phyloP scores from a whole-genome alignment of 2,329 filamentous ascomycete species.

The Tolypocladium nubicola region DNA sequence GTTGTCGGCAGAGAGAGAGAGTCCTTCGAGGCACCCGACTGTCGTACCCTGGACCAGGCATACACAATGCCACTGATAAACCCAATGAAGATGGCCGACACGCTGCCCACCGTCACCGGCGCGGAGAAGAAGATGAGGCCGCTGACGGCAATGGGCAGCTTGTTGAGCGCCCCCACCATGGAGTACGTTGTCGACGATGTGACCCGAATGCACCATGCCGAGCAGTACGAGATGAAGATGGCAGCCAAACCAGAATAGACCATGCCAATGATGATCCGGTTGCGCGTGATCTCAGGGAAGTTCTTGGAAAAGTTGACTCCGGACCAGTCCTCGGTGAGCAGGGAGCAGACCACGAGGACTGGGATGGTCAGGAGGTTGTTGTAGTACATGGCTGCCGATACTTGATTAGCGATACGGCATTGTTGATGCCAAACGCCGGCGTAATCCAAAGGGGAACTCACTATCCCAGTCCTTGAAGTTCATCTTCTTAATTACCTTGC shows the following conservation, averaged over 20 bases:
- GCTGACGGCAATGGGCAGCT: conserved; percentile 87
- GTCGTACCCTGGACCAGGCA: conserved; percentile 51
- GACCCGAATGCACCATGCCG: conserved; percentile 95
- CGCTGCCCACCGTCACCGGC: conserved; percentile 82
- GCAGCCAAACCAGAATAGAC: conserved; percentile 85
- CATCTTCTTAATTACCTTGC: conserved; percentile 98
- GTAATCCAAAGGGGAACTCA: conserved; percentile 40
- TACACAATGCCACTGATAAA: conserved; percentile 92
- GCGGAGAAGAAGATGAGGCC: conserved; percentile 93
- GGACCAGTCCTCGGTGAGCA: conserved; percentile 89
- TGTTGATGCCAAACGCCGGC: neutral
- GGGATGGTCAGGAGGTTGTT: conserved; percentile 98
- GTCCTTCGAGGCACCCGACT: conserved; percentile 56
- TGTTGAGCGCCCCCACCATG: conserved; percentile 98
- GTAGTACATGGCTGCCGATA: conserved; percentile 87
- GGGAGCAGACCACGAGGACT: conserved; percentile 70
- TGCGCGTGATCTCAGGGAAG: conserved; percentile 73
- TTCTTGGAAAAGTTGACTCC: conserved; percentile 71
- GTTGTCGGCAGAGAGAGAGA: conserved; percentile 50
- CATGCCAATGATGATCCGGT: conserved; percentile 76
- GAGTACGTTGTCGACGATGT: conserved; percentile 97
- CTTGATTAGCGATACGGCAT: neutral
- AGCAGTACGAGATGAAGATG: conserved; percentile 98
- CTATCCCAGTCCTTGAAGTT: conserved; percentile 99
- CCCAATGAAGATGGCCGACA: conserved; percentile 81